Conservation (phyloP, 2,329 filamentous ascomycete species). For the Ambrosiella cleistominuta region DNA sequence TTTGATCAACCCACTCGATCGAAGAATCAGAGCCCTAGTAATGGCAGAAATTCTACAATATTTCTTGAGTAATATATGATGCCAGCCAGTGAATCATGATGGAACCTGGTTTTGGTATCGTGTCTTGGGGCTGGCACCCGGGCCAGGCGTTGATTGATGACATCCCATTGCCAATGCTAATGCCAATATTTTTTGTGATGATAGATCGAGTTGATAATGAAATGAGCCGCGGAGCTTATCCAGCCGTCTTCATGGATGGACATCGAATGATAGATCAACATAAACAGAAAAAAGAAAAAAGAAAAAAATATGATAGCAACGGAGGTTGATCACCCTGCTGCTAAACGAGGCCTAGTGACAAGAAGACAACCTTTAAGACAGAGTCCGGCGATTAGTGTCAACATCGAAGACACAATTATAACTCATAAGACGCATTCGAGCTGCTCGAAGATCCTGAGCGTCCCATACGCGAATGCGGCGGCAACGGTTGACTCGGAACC, state of each 20-base stretch:
- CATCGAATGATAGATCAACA: background rate
- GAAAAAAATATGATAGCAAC: background rate
- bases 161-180: background rate
- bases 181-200: background rate
- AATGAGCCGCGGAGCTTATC: conserved; percentile 6
- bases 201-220: background rate
- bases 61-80: too few species aligned
- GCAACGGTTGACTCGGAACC: background rate
- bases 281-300: background rate
- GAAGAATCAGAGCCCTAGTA: too few species aligned
- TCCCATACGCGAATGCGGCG: conserved; percentile 8
- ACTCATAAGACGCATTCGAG: conserved; percentile 43
- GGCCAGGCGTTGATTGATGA: background rate
- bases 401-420: conserved; percentile 14
- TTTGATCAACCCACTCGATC: too few species aligned
- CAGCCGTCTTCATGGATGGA: conserved; percentile 4
- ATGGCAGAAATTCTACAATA: too few species aligned
- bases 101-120: too few species aligned
- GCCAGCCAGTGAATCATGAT: too few species aligned
- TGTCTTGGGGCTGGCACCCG: too few species aligned
- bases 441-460: conserved; percentile 26
- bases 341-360: background rate
- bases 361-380: background rate
- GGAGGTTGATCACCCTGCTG: background rate
- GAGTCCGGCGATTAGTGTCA: too few species aligned